Percentiles rank a stretch among this genome's conserved stretches.
phyloP scores from a whole-genome alignment of 2,329 filamentous ascomycete species.

The Cladophialophora carrionii region DNA sequence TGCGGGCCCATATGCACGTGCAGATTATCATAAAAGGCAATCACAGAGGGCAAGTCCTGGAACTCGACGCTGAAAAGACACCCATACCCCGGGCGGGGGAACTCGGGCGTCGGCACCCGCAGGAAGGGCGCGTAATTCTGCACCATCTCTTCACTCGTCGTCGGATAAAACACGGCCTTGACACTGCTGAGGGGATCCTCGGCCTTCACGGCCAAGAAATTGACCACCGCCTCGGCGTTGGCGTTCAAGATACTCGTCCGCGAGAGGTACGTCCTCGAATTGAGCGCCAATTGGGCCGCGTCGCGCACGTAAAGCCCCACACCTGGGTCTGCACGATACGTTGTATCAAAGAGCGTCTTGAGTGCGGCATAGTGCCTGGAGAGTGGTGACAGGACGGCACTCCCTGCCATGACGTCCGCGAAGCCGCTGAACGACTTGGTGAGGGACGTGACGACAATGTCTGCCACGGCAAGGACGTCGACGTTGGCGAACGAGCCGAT shows the following conservation, averaged over 20 bases:
- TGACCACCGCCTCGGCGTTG: constrained; percentile 37
- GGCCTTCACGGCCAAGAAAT: constrained; percentile 33
- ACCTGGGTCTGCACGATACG: constrained; percentile 36
- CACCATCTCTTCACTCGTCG: background rate
- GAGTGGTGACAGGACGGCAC: constrained; percentile 54
- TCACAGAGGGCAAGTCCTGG: constrained; percentile 29
- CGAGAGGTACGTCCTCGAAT: constrained; percentile 37
- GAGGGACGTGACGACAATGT: constrained; percentile 57
- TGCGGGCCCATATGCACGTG: constrained; percentile 42
- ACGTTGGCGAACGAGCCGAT: constrained; percentile 46
- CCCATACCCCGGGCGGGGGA: constrained; percentile 58
- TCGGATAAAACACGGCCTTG: constrained; percentile 38
- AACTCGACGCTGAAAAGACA: constrained; percentile 61
- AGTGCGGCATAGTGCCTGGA: constrained; percentile 50
- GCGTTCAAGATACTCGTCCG: constrained; percentile 37
- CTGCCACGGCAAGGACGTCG: constrained; percentile 53
- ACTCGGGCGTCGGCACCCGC: constrained; percentile 45
- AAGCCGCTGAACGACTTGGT: constrained; percentile 65
- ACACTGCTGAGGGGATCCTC: constrained; percentile 31
- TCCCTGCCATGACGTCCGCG: constrained; percentile 60
- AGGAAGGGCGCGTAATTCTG: constrained; percentile 35
- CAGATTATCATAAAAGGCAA: constrained; percentile 42
- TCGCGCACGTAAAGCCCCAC: constrained; percentile 35
- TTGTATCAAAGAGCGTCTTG: constrained; percentile 30
- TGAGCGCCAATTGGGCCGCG: constrained; percentile 35